phyloP scores from a whole-genome alignment of 2,329 filamentous ascomycete species.

The Penicillium sp. region DNA sequence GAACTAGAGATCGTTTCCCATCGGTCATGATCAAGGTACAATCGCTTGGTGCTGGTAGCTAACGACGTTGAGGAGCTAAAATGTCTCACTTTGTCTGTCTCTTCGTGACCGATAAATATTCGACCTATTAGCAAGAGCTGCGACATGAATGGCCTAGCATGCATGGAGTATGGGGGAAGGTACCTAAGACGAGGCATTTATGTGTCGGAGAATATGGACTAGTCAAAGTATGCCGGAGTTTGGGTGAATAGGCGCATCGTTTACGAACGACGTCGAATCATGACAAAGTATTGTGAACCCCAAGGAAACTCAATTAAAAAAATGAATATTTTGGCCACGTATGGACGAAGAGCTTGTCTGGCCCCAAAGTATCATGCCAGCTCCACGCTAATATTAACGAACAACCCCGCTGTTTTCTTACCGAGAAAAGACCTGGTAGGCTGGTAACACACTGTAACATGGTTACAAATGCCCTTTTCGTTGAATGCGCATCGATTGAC shows the following conservation, averaged over 20 bases:
- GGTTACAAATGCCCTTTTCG: background rate
- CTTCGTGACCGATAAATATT: background rate
- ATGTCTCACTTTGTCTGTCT: background rate
- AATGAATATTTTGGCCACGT: background rate
- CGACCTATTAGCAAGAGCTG: background rate
- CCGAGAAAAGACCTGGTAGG: background rate
- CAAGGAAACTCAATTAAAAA: conserved; percentile 9
- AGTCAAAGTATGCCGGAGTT: conserved; percentile 8
- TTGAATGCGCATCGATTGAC: background rate
- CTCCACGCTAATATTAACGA: background rate
- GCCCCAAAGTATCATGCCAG: background rate
- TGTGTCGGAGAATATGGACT: conserved; percentile 7
- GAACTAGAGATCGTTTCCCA: conserved; percentile 4
- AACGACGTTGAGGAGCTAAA: background rate
- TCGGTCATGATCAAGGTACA: background rate
- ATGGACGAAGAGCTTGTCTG: background rate
- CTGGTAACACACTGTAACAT: background rate
- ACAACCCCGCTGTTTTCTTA: background rate
- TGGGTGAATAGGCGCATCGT: conserved; percentile 2
- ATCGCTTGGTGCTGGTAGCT: conserved; percentile 5
- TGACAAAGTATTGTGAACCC: background rate
- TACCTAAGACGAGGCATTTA: background rate
- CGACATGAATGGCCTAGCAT: background rate
- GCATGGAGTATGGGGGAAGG: background rate
- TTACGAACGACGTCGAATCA: background rate